Evolutionary conservation across 176 grass and related monocot genomes (phyloP).

Genomic region (Ananas comosus): DNA sequence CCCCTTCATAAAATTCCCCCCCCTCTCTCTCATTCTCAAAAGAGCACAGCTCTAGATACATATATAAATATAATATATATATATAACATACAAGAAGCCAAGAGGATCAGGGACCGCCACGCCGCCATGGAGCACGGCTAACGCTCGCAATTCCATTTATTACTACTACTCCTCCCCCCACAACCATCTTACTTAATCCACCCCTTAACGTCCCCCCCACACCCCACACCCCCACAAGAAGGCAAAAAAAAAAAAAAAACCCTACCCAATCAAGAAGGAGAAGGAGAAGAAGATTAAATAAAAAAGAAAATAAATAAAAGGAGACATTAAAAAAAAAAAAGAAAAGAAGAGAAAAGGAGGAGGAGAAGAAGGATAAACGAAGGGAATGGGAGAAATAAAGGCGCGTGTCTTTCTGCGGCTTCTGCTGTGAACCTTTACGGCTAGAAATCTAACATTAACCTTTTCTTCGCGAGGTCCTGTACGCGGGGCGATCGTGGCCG

Average conservation of each 20-base stretch:
- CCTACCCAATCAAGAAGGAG: not conserved
- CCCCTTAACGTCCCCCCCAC: not conserved
- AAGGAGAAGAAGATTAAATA: not conserved
- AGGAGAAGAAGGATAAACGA: not conserved
- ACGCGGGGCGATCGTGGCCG: not conserved
- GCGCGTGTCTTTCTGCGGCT: not conserved
- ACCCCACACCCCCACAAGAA: not conserved
- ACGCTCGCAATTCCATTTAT: constrained; percentile 68
- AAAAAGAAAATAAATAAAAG: not conserved
- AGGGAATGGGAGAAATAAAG: not conserved
- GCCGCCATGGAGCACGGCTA: constrained; percentile 86
- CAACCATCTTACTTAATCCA: too few species aligned
- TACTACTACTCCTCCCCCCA: constrained; percentile 17
- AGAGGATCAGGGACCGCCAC: constrained; percentile 49
- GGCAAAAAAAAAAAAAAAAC: not conserved
- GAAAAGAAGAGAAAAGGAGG: not conserved
- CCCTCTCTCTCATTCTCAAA: constrained; percentile 9
- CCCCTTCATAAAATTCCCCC: too few species aligned
- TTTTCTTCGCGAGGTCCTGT: not conserved
- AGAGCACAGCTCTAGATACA: constrained; percentile 28
- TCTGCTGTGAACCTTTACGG: not conserved
- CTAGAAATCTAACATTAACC: too few species aligned
- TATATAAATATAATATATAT: not conserved
- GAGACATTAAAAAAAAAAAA: not conserved
- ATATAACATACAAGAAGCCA: constrained; percentile 50